Conservation (phyloP, 306 rosid species). For the Notholithocarpus densiflorus region DNA sequence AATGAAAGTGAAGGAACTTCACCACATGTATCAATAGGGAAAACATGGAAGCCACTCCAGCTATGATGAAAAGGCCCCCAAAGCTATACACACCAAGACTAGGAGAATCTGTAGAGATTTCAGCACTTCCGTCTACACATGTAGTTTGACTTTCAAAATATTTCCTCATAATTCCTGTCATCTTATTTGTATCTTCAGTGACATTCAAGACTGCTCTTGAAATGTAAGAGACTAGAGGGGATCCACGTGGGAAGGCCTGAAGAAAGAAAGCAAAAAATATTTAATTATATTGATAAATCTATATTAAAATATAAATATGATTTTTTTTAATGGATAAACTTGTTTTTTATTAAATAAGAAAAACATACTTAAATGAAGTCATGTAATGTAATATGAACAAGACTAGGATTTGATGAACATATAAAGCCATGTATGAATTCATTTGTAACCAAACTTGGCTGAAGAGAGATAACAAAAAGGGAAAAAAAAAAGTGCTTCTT, state of each 20-base stretch:
- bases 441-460: too few relatives aligned
- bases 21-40: not conserved
- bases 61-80: slow-evolving; percentile 38
- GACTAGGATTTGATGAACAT: too few relatives aligned
- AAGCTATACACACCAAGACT: slow-evolving; percentile 36
- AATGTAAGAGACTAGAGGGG: not conserved
- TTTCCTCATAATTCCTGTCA: not conserved
- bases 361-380: too few relatives aligned
- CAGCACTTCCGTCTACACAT: not conserved
- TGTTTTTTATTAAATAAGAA: too few relatives aligned
- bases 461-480: too few relatives aligned
- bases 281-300: too few relatives aligned
- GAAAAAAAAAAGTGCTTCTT: too few relatives aligned
- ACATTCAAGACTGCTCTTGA: not conserved
- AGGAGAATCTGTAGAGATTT: slow-evolving; percentile 6
- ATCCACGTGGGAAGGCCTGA: not conserved
- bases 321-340: too few relatives aligned
- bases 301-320: too few relatives aligned
- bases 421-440: too few relatives aligned
- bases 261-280: too few relatives aligned
- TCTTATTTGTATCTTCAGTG: not conserved
- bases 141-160: not conserved
- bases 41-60: not conserved
- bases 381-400: too few relatives aligned
- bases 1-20: slow-evolving; percentile 1